These are phyloP conservation scores for Fusarium staphyleae DNA, from an alignment of 2,329 filamentous ascomycete genomes.

Conservation along the genomic window DNA sequence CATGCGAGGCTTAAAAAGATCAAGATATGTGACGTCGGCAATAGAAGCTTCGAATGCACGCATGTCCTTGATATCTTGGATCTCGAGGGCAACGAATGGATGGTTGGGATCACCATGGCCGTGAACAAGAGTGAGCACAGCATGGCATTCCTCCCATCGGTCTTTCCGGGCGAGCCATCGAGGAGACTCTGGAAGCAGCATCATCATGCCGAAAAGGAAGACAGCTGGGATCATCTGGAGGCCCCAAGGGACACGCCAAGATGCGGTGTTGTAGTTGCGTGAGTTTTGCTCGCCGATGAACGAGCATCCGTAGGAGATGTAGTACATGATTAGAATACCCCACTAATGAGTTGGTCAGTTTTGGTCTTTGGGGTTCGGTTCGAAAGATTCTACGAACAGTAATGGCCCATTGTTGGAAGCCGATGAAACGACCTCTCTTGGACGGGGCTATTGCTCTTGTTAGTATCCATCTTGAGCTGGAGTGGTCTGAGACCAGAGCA, in stretches of 20 bases:
- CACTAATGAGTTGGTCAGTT: constrained; percentile 44
- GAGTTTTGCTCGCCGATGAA: constrained; percentile 55
- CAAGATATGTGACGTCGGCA: constrained; percentile 72
- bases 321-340: constrained; percentile 72
- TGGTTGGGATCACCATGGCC: constrained; percentile 69
- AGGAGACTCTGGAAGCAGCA: constrained; percentile 61
- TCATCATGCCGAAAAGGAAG: constrained; percentile 65
- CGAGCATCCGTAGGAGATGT: constrained; percentile 71
- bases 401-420: constrained; percentile 73
- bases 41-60: constrained; percentile 76
- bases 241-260: constrained; percentile 69
- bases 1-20: constrained; percentile 75
- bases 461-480: too few species aligned
- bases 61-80: constrained; percentile 75
- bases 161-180: constrained; percentile 75
- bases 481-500: not conserved
- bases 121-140: constrained; percentile 64
- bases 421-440: constrained; percentile 47
- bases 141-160: constrained; percentile 65
- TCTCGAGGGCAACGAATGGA: constrained; percentile 71
- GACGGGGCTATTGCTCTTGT: constrained; percentile 50
- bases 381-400: constrained; percentile 45
- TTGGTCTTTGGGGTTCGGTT: too few species aligned
- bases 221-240: constrained; percentile 65
- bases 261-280: constrained; percentile 60